Percentiles rank a stretch among this genome's conserved stretches.
phyloP scores from a whole-genome alignment of 768 basidiomycete species.

The Agaricus subrufescens region DNA sequence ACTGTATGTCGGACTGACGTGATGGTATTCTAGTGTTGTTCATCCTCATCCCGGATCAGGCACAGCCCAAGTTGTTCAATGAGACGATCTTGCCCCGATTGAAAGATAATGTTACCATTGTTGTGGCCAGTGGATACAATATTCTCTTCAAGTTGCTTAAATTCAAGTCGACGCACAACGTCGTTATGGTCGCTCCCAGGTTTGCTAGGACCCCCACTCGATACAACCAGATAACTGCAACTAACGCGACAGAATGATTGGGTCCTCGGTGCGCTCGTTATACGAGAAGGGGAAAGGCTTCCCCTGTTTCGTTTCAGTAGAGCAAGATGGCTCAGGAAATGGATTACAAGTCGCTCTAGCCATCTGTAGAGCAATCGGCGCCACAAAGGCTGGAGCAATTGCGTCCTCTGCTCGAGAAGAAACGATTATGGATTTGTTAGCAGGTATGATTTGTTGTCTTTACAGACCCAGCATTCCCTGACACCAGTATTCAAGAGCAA shows the following conservation, averaged over 20 bases:
- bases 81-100: conserved; percentile 43
- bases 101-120: conserved; percentile 44
- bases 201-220: conserved; percentile 14
- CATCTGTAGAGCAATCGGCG: conserved; percentile 53
- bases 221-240: neutral
- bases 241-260: conserved; percentile 48
- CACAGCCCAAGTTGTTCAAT: conserved; percentile 61
- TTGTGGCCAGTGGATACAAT: conserved; percentile 64
- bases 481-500: conserved; percentile 34
- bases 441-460: conserved; percentile 23
- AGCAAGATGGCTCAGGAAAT: conserved; percentile 52
- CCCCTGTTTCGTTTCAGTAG: conserved; percentile 61
- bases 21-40: conserved; percentile 40
- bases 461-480: neutral
- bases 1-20: neutral
- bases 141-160: conserved; percentile 56
- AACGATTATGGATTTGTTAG: conserved; percentile 61
- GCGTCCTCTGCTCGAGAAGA: conserved; percentile 59
- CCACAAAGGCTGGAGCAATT: conserved; percentile 60
- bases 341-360: conserved; percentile 45
- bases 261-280: conserved; percentile 57
- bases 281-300: conserved; percentile 58
- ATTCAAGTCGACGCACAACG: conserved; percentile 49
- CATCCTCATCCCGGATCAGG: conserved; percentile 60
- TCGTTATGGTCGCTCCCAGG: conserved; percentile 67